Percentiles rank a stretch among this genome's conserved stretches.
Conservation (phyloP, 495 filamentous ascomycete genomes). For the Melanomma pulvis-pyrius region DNA sequence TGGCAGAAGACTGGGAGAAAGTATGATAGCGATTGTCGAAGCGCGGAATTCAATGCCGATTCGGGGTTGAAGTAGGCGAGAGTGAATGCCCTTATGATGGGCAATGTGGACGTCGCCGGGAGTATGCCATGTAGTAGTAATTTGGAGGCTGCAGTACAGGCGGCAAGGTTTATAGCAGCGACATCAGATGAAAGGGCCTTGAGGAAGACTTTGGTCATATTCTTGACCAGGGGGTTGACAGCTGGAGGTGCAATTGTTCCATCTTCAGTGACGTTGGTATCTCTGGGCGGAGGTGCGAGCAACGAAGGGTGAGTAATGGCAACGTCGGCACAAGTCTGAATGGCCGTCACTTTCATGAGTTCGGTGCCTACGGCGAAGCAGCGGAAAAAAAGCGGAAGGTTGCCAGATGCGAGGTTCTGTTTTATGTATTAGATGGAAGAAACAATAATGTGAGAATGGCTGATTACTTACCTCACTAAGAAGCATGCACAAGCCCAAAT, state of each 20-base stretch:
- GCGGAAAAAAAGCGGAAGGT: slow-evolving; percentile 90
- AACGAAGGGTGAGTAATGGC: slow-evolving; percentile 81
- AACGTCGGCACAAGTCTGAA: slow-evolving; percentile 94
- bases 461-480: slow-evolving; percentile 72
- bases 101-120: slow-evolving; percentile 51
- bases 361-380: slow-evolving; percentile 94
- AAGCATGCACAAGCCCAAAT: slow-evolving; percentile 86
- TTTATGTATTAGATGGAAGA: neutral
- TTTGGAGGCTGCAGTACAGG: slow-evolving; percentile 80
- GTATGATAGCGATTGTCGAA: slow-evolving; percentile 88
- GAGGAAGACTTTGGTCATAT: slow-evolving; percentile 75
- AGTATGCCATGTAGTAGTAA: slow-evolving; percentile 74
- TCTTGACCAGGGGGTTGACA: slow-evolving; percentile 54
- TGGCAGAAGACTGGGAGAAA: slow-evolving; percentile 97
- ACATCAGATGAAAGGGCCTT: slow-evolving; percentile 76
- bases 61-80: slow-evolving; percentile 89
- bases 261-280: slow-evolving; percentile 13
- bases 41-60: slow-evolving; percentile 78
- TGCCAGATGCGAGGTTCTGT: slow-evolving; percentile 84
- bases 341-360: slow-evolving; percentile 80
- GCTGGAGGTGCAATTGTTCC: slow-evolving; percentile 42
- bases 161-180: slow-evolving; percentile 63
- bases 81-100: slow-evolving; percentile 80
- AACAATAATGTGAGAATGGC: neutral
- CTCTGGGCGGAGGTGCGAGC: slow-evolving; percentile 47